These are phyloP conservation scores for Pholiota molesta DNA, from an alignment of 768 basidiomycete genomes.

Conservation along the genomic window DNA sequence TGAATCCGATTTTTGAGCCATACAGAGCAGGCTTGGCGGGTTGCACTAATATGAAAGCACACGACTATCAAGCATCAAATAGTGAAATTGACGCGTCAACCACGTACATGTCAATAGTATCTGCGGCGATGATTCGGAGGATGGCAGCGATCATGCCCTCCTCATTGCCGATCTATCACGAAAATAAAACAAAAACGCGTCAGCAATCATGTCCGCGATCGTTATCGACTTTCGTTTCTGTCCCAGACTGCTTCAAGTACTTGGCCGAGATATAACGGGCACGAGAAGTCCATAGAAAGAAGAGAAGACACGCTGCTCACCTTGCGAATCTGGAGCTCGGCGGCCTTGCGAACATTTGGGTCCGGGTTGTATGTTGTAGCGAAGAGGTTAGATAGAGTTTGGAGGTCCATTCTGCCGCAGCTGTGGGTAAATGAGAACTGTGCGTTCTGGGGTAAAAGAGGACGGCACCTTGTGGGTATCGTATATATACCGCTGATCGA, in stretches of 20 bases:
- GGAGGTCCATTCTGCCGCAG: constrained; percentile 63
- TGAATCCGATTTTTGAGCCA: constrained; percentile 92
- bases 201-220: constrained; percentile 3
- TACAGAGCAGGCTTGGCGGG: constrained; percentile 83
- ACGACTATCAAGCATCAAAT: background rate
- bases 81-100: constrained; percentile 35
- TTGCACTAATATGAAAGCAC: constrained; percentile 49
- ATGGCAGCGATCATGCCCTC: constrained; percentile 86
- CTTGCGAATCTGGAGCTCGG: constrained; percentile 88
- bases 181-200: constrained; percentile 13
- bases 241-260: background rate
- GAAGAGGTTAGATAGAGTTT: constrained; percentile 77
- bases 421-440: constrained; percentile 6
- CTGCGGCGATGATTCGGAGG: constrained; percentile 82
- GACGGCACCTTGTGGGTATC: constrained; percentile 13
- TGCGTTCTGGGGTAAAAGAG: background rate
- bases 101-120: constrained; percentile 77
- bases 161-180: constrained; percentile 68
- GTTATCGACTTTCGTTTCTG: background rate
- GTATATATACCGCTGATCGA: constrained; percentile 22
- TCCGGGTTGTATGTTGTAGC: constrained; percentile 80
- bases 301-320: constrained; percentile 36
- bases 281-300: background rate
- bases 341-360: constrained; percentile 84
- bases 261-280: background rate